Evolutionary conservation across 179 eudicot genomes (phyloP).

Genomic region (Spinacia oleracea): DNA sequence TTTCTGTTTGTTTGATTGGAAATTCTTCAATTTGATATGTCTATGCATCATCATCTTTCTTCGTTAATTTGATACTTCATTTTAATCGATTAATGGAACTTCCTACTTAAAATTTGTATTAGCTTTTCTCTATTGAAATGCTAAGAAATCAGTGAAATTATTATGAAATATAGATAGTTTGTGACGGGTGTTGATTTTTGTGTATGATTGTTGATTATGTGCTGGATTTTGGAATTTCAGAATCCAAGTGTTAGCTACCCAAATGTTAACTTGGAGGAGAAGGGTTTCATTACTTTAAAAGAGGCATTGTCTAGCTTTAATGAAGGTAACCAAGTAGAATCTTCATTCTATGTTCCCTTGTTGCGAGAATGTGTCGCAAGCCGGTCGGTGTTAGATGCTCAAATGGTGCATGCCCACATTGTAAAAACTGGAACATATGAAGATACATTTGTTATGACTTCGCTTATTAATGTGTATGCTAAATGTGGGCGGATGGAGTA

Average conservation of each 20-base stretch:
- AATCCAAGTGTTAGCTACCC: slow-evolving; percentile 35
- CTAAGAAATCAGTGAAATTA: not conserved
- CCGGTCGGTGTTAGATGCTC: slow-evolving; percentile 41
- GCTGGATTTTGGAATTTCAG: slow-evolving; percentile 32
- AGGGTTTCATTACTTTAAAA: slow-evolving; percentile 36
- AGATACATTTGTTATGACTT: slow-evolving; percentile 60
- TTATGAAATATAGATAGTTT: not conserved
- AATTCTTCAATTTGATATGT: not conserved
- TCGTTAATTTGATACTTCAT: not conserved
- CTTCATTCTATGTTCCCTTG: slow-evolving; percentile 53
- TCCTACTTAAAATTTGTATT: not conserved
- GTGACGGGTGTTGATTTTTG: not conserved
- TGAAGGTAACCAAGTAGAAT: slow-evolving; percentile 44
- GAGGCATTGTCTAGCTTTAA: slow-evolving; percentile 39
- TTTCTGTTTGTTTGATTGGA: not conserved
- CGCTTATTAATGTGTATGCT: slow-evolving; percentile 62
- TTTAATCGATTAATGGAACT: not conserved
- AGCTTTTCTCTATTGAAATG: not conserved
- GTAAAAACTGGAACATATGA: slow-evolving; percentile 53
- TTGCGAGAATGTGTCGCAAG: slow-evolving; percentile 58
- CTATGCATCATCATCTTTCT: not conserved
- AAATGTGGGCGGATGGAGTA: slow-evolving; percentile 60
- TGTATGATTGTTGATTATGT: slow-evolving; percentile 15
- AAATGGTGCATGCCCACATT: slow-evolving; percentile 58
- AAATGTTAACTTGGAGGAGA: slow-evolving; percentile 38